Evolutionary conservation across 306 rosid species (phyloP), one percentile per base, ranked within the genome.

Genomic region (Dryas octopetala): DNA sequence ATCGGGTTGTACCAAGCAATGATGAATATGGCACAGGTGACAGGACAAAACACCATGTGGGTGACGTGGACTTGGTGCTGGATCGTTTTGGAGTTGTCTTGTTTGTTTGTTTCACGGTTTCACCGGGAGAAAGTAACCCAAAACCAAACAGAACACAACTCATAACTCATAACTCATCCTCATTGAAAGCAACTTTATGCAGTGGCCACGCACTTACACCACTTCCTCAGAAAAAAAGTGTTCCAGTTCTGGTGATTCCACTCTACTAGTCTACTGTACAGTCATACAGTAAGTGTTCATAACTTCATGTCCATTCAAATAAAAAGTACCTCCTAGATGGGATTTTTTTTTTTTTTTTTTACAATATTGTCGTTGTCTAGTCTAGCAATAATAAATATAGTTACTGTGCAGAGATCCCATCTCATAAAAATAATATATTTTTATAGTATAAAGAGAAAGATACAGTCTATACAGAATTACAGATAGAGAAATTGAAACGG

Each of bases 41-140:
- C 17, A 3, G 26, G 50, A 16, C 68, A 41, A 40, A 62, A 9
- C 49, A 16, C 73, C 73, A 68, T 23, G 46, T 68, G 26, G 6
- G 15, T 47, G 59, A 47, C 28, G 44, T 26, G 16, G 73, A 49
- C 17, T 49, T 17, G 54, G 6, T 23, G 73, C 23, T 49, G 0
- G 73, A 68, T 68, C 15, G 44, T 68, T 68, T 68, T 49, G 73
- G 68, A 41, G 7, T 51, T 49, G 38, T 68, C 73, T 49, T 68
- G 58, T 49, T 68, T 28, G 40, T 3, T 32, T 32, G 38, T 32
- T 32, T 32, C 38, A 32, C 38, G 3, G 5, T 17, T 44, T 15
- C 7, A 43, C 16, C 6, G 0, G 19, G 50, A 28, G 4, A 68
- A 49, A 48, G 58, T 47, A 6, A 47, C 45, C 6, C 12, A 12